Evolutionary conservation across 139 green algal genomes (phyloP), one percentile per base, ranked within the genome.

Genomic region (Tetradesmus lagerheimii): DNA sequence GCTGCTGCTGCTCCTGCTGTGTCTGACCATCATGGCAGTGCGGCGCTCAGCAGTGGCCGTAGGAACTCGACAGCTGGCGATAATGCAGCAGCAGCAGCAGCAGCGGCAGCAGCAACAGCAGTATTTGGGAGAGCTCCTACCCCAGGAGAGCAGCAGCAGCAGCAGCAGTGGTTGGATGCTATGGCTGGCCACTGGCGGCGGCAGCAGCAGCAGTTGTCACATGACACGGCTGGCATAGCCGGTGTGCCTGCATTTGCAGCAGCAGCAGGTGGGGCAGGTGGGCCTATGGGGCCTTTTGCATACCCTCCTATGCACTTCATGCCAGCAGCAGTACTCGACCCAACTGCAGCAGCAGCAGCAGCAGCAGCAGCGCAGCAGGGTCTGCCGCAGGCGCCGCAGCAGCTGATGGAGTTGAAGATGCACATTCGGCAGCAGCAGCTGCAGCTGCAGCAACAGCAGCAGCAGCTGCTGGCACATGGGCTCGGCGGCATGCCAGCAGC

Each of bases 401-500:
- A 37, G 39, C 18, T 38, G 4, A 23, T 47, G 11, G 37, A 41
- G 80, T n/a, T 86, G 29, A 5, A 71, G 80, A 25, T 71, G 45
- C 80, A 71, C 2, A 38, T 31, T 15, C n/a, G n/a, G 15, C 79
- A 85, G 41, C 79, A 85, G 80, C 45, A 74, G 80, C 43, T 29
- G 35, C 76, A 83, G 38, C 76, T 35, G 77, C 77, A 62, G 77
- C 77, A 50, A 38, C 77, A 83, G 77, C 77, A 83, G 37, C 29
- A n/a, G 35, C 35, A 57, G 20, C 77, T 53, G 38, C 11, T 29
- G 34, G 34, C 6, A 14, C 11, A 20, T 78, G n/a, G 11, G 11
- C 67, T 78, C 1, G 67, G 12, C 20, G 9, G 31, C 67, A 78
- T 14, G 25, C 27, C 23, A 43, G 31, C 34, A 47, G 75, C 29